Base-by-base conservation (phyloP, 106 monocot genomes). In the Apostasia shenzhenica region DNA sequence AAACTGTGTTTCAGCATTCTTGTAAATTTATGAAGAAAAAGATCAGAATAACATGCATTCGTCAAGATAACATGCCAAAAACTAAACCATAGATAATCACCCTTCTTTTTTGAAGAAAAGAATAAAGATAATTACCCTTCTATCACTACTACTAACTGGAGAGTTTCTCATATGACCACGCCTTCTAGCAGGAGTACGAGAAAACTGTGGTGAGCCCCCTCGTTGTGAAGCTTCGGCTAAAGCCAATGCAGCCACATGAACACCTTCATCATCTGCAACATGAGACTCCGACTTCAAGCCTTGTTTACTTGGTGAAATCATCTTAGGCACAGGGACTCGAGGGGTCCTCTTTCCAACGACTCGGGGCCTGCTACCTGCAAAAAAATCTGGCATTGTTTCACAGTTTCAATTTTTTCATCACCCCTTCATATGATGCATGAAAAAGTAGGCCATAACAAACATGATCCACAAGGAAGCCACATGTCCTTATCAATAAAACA, bases 261-360 rank as follows among this genome's bases (percentile, higher is more conserved):
- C 81, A 75, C 90, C 93, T 67, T 99, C 99, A 76, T 99, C 93
- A 68, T 88, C 91, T 66, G 61, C 77, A 78, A 71, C 57, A 69
- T 71, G 75, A 26, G 45, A 73, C 49, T 76, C 83, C 39, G 77
- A 59, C 67, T 78, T 90, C 43, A 80, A 50, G 53, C 63, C 71
- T 40, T 59, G 63, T 53, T 72, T 85, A 75, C 58, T 47, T 59
- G 77, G 60, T 13, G 85, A 76, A 62, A 49, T 43, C n/a, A 75
- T 45, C 54, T 76, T 81, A 55, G 73, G 83, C 81, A 99, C 85
- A 76, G 90, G 83, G 54, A 93, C 72, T 3, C 99, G 77, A 54
- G 99, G 99, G 8, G 99, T 99, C 65, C 99, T 85, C 82, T 99
- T 99, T 43, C 99, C 99, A 79, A 99, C 99, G 75, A 73, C 99